Evolutionary conservation across 208 protist species (phyloP).

Genomic region (Wallacemonas sp.): DNA sequence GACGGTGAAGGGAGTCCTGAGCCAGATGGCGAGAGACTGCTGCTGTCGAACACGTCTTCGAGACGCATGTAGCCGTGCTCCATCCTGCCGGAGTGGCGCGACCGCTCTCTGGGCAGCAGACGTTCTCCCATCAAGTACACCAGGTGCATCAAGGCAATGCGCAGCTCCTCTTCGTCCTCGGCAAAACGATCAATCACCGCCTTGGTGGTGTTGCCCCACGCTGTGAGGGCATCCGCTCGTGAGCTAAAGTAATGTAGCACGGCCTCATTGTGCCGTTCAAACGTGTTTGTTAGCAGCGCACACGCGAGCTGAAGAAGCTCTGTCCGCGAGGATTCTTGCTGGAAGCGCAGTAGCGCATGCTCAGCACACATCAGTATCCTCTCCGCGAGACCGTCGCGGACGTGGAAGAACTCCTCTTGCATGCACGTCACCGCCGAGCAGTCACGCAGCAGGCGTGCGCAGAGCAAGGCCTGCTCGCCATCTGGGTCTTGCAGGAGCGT

Average conservation of each 20-base stretch:
- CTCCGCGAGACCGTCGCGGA: conserved; percentile 33
- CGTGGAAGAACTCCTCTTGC: conserved; percentile 52
- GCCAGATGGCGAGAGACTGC: not conserved
- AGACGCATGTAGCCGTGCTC: not conserved
- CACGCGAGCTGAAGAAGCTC: conserved; percentile 60
- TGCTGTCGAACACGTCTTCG: conserved; percentile 14
- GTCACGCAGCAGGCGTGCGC: conserved; percentile 53
- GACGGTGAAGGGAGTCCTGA: not conserved
- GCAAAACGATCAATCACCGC: conserved; percentile 41
- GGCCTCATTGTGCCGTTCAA: conserved; percentile 65
- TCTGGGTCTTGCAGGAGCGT: conserved; percentile 41
- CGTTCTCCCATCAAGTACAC: conserved; percentile 71
- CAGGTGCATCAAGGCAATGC: conserved; percentile 72
- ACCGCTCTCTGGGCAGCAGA: conserved; percentile 41
- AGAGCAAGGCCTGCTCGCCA: conserved; percentile 26
- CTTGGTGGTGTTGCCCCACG: conserved; percentile 54
- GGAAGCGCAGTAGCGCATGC: conserved; percentile 17
- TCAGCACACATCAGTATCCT: conserved; percentile 36
- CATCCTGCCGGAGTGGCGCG: conserved; percentile 2
- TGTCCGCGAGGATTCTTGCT: conserved; percentile 18
- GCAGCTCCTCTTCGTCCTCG: conserved; percentile 74
- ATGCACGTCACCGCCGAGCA: conserved; percentile 53
- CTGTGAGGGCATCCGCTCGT: conserved; percentile 30
- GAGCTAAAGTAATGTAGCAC: conserved; percentile 46
- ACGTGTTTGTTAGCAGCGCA: conserved; percentile 71